phyloP scores from a whole-genome alignment of 129 eudicot genomes.

The carrot (Daucus carota) region DNA sequence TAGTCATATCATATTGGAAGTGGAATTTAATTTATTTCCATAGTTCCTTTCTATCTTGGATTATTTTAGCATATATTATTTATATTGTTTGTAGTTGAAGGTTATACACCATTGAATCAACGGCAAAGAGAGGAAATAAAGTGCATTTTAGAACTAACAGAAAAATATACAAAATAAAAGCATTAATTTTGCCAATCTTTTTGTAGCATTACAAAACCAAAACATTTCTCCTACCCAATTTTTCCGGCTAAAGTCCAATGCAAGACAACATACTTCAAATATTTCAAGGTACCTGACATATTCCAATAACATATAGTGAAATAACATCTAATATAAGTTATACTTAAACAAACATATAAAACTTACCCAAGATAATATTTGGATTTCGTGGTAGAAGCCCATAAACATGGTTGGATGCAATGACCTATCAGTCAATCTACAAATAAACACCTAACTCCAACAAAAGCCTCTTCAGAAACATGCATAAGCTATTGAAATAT shows the following conservation, averaged over 20 bases:
- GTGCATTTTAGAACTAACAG: neutral
- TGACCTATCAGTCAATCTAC: conserved; percentile 96
- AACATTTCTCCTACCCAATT: neutral
- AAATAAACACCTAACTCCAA: conserved; percentile 75
- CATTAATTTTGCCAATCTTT: neutral
- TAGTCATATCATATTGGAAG: neutral
- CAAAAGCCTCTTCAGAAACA: conserved; percentile 8
- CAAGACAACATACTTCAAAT: neutral
- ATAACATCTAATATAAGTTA: conserved; percentile 11
- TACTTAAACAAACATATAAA: neutral
- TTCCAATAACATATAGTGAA: conserved; percentile 6
- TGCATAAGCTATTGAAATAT: conserved; percentile 2
- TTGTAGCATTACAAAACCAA: neutral
- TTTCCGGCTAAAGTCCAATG: neutral
- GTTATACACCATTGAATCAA: neutral
- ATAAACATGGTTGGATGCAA: conserved; percentile 90
- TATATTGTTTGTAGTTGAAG: neutral
- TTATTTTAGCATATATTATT: neutral
- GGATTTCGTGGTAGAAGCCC: conserved; percentile 98
- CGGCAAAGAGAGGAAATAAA: neutral
- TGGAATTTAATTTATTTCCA: neutral
- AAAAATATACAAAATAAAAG: neutral
- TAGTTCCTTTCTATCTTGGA: neutral
- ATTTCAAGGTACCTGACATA: conserved; percentile 3
- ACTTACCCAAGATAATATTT: conserved; percentile 92